These are phyloP conservation scores for Exophiala oligosperma DNA, from an alignment of 2,329 filamentous ascomycete species.

Conservation along the genomic window DNA sequence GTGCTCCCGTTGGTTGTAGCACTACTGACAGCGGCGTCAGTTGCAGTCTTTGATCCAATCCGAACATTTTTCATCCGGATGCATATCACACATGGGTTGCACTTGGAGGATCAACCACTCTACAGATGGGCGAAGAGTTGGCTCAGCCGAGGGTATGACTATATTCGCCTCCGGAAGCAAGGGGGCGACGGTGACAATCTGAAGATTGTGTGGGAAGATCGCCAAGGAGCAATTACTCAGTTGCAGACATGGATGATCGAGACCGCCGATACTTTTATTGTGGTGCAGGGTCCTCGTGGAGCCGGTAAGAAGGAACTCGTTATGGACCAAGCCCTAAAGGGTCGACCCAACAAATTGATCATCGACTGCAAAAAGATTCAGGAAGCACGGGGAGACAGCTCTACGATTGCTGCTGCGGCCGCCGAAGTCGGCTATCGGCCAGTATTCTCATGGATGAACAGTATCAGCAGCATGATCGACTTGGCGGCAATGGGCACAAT, in stretches of 20 bases:
- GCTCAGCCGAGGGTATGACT: constrained; percentile 44
- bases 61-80: constrained; percentile 88
- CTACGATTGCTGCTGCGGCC: constrained; percentile 80
- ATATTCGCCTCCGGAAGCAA: constrained; percentile 43
- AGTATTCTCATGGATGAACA: constrained; percentile 96
- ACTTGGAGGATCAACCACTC: constrained; percentile 54
- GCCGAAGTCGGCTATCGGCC: constrained; percentile 84
- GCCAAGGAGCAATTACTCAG: constrained; percentile 77
- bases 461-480: constrained; percentile 86
- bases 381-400: constrained; percentile 83
- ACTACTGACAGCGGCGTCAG: constrained; percentile 76
- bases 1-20: constrained; percentile 82
- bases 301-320: constrained; percentile 89
- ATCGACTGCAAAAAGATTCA: constrained; percentile 93
- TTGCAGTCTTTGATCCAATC: constrained; percentile 90
- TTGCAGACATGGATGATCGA: constrained; percentile 85
- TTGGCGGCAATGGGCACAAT: constrained; percentile 91
- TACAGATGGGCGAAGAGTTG: constrained; percentile 81
- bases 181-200: constrained; percentile 68
- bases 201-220: constrained; percentile 82
- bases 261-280: constrained; percentile 86
- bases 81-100: constrained; percentile 76
- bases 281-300: constrained; percentile 87
- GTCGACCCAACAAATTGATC: constrained; percentile 70
- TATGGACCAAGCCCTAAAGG: constrained; percentile 76